Evolutionary conservation across 352 stramenopile species (phyloP), one percentile per base, ranked within the genome.

Genomic region (Phytophthora fragariaefolia): DNA sequence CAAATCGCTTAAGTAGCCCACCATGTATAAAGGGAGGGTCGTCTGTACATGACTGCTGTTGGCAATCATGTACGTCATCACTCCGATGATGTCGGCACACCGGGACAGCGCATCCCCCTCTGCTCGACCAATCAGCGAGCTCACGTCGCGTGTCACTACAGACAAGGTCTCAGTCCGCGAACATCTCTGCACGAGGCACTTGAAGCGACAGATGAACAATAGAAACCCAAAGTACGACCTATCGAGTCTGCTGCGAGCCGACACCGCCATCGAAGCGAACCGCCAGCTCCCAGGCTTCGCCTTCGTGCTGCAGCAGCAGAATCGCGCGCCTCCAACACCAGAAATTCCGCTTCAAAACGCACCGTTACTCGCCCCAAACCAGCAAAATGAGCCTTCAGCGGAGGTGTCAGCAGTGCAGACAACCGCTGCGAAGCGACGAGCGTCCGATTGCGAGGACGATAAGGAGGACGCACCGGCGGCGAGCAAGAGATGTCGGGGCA

Each of bases 171-270:
- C 57, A 63, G 18, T 71, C 34, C 12, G 23, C 49, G 30, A 71
- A 61, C 10, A 49, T 48, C 55, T 60, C 20, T 3, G 34, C 13
- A 58, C 10, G 4, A 47, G 40, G 49, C 18, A 34, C 30, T 40
- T 28, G 6, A 45, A 23, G 27, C 10, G 9, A 26, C 10, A 2
- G 36, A 51, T 15, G 32, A n/a, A 34, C 23, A 42, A 27, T 6
- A 49, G 4, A 45, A 28, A 49, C 20, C 20, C 63, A 45, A 72
- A 68, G 51, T 72, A 63, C 43, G 64, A 72, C 58, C 59, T 72
- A 36, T 58, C 50, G 15, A 72, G 38, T 36, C 50, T 72, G 30
- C 24, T 72, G 30, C 45, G 58, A 34, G 15, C 18, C 15, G 43
- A 63, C 1, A 15, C n/a, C 6, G 32, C 48, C 49, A 18, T 9